phyloP scores from a whole-genome alignment of 768 basidiomycete genomes.

The Lentinula sp. region DNA sequence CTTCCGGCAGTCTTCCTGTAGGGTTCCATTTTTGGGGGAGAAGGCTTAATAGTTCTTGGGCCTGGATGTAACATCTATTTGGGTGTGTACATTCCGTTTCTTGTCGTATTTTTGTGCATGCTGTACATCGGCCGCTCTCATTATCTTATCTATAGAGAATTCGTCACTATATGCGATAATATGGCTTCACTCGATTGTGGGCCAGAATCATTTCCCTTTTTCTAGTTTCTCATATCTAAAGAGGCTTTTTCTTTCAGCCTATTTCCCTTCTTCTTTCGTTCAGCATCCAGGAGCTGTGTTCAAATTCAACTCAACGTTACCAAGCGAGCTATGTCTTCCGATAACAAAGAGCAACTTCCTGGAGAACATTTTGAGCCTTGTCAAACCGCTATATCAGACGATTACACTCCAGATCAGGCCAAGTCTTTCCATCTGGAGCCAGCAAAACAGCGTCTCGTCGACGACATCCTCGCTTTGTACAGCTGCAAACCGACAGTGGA shows the following conservation, averaged over 20 bases:
- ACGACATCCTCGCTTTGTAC: constrained; percentile 35
- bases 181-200: neutral
- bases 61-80: too few relatives aligned
- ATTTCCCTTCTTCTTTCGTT: neutral
- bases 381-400: constrained; percentile 25
- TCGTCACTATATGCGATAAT: neutral
- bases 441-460: constrained; percentile 30
- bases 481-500: constrained; percentile 30
- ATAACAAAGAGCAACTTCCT: constrained; percentile 14
- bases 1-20: too few relatives aligned
- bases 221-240: neutral
- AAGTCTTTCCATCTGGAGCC: constrained; percentile 28
- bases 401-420: constrained; percentile 27
- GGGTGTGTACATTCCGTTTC: too few relatives aligned
- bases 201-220: neutral
- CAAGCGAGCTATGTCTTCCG: neutral
- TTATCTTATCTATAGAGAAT: neutral
- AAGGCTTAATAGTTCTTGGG: too few relatives aligned
- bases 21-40: too few relatives aligned
- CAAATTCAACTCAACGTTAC: neutral
- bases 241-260: neutral
- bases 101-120: too few relatives aligned
- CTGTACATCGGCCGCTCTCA: too few relatives aligned
- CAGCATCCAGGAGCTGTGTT: neutral
- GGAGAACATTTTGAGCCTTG: constrained; percentile 32